A percentile compares a stretch with the other conserved stretches of the same genome.
phyloP scores from a whole-genome alignment of 2,329 filamentous ascomycete genomes.

The Sporothrix luriei region DNA sequence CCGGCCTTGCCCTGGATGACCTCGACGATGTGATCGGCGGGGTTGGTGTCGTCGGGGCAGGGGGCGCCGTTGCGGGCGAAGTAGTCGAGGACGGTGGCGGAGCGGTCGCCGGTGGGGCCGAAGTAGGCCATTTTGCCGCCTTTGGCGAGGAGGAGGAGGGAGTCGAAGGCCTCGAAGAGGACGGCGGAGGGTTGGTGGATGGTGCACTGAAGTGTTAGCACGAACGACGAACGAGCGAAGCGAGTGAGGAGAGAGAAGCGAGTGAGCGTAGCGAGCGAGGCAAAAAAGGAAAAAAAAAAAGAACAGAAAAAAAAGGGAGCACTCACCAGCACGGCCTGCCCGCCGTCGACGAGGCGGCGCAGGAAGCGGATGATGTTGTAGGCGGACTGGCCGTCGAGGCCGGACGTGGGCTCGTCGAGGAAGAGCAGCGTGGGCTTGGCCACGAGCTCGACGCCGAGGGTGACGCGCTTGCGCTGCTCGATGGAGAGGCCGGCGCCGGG shows the following conservation, averaged over 20 bases:
- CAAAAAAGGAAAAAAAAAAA: neutral
- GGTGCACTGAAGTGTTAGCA: slow-evolving; percentile 49
- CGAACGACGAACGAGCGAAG: neutral
- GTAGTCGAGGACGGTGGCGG: slow-evolving; percentile 61
- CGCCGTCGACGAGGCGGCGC: slow-evolving; percentile 65
- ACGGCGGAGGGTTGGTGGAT: slow-evolving; percentile 71
- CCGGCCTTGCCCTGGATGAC: slow-evolving; percentile 44
- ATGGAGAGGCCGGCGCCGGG: slow-evolving; percentile 50
- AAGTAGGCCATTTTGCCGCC: slow-evolving; percentile 35
- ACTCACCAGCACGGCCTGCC: slow-evolving; percentile 61
- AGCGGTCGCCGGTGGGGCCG: slow-evolving; percentile 64
- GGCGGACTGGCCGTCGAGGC: slow-evolving; percentile 69
- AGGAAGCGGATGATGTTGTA: slow-evolving; percentile 67
- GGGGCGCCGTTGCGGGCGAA: slow-evolving; percentile 68
- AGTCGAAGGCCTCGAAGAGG: slow-evolving; percentile 65
- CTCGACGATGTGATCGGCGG: slow-evolving; percentile 75
- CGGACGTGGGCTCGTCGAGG: slow-evolving; percentile 65
- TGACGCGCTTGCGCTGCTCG: slow-evolving; percentile 58
- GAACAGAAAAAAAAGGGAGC: too few relatives aligned
- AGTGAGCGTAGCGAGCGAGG: neutral
- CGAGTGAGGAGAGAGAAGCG: neutral
- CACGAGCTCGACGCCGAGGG: slow-evolving; percentile 64
- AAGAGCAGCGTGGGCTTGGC: slow-evolving; percentile 64
- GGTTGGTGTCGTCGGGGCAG: slow-evolving; percentile 65
- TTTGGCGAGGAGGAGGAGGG: slow-evolving; percentile 31